A percentile compares a stretch with the other conserved stretches of the same genome.
phyloP scores from a whole-genome alignment of 2,329 filamentous ascomycete species.

The Akanthomyces lecanii region DNA sequence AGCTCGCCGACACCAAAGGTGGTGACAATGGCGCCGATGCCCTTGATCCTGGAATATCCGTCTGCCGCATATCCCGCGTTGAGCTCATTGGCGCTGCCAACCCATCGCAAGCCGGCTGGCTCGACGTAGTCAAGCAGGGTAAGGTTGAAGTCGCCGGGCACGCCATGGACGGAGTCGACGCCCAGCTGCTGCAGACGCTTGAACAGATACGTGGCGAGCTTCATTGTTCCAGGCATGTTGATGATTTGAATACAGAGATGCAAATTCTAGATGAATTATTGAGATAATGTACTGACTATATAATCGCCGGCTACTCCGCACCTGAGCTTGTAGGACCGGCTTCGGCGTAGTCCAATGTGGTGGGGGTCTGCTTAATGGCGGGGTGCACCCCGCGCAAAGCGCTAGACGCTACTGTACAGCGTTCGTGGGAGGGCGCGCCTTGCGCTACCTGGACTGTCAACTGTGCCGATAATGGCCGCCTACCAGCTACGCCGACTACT shows the following conservation, averaged over 20 bases:
- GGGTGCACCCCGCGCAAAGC: neutral
- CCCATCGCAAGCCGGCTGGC: constrained; percentile 36
- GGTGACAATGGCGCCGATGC: constrained; percentile 47
- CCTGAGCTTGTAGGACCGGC: neutral
- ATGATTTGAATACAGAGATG: neutral
- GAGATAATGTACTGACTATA: neutral
- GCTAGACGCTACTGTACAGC: neutral
- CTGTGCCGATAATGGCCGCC: constrained; percentile 7
- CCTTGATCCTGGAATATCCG: constrained; percentile 53
- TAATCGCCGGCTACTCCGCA: constrained; percentile 4
- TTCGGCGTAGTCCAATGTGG: constrained; percentile 7
- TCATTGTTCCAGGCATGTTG: constrained; percentile 25
- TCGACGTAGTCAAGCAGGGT: constrained; percentile 34
- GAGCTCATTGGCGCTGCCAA: constrained; percentile 55
- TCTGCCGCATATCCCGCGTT: constrained; percentile 56
- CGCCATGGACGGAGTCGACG: constrained; percentile 51
- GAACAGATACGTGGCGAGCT: constrained; percentile 60
- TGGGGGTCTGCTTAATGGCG: neutral
- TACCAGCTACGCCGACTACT: constrained; percentile 10
- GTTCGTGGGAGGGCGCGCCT: neutral
- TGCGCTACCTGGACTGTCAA: neutral
- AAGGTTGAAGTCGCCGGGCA: constrained; percentile 42
- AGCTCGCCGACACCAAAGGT: constrained; percentile 58
- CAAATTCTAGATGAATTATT: neutral
- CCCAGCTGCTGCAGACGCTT: constrained; percentile 55